These are phyloP conservation scores for Tuber melanosporum DNA, from an alignment of 495 filamentous ascomycete species.

Conservation along the genomic window DNA sequence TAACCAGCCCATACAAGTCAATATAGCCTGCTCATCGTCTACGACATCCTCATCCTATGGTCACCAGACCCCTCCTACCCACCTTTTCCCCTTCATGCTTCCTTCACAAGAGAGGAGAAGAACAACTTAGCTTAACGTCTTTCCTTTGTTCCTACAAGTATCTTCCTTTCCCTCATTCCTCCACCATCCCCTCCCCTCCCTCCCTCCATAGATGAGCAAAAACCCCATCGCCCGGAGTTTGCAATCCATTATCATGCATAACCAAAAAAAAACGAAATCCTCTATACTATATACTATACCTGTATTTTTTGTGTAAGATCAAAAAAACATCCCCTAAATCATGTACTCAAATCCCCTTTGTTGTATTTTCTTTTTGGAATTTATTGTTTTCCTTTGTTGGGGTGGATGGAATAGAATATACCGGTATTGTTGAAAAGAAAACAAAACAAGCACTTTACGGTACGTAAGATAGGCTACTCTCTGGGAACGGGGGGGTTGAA, in stretches of 20 bases:
- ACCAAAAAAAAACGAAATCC: not conserved
- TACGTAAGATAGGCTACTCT: not conserved
- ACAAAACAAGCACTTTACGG: not conserved
- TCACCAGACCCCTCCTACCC: not conserved
- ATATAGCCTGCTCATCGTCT: too few species aligned
- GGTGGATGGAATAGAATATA: not conserved
- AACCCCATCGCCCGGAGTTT: not conserved
- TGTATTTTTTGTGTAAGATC: not conserved
- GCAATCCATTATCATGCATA: not conserved
- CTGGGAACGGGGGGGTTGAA: not conserved
- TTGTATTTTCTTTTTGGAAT: not conserved
- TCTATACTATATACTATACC: not conserved
- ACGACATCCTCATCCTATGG: not conserved
- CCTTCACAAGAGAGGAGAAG: not conserved
- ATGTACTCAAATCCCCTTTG: not conserved
- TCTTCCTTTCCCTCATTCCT: not conserved
- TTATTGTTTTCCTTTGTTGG: not conserved
- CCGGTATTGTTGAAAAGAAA: not conserved
- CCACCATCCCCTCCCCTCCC: too few species aligned
- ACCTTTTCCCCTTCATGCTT: not conserved
- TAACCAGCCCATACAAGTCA: too few species aligned
- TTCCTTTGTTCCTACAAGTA: not conserved
- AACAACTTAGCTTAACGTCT: not conserved
- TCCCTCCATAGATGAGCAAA: not conserved
- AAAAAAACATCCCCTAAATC: not conserved